Conservation (phyloP, 2,329 filamentous ascomycete species). For the Xylaria sp. region DNA sequence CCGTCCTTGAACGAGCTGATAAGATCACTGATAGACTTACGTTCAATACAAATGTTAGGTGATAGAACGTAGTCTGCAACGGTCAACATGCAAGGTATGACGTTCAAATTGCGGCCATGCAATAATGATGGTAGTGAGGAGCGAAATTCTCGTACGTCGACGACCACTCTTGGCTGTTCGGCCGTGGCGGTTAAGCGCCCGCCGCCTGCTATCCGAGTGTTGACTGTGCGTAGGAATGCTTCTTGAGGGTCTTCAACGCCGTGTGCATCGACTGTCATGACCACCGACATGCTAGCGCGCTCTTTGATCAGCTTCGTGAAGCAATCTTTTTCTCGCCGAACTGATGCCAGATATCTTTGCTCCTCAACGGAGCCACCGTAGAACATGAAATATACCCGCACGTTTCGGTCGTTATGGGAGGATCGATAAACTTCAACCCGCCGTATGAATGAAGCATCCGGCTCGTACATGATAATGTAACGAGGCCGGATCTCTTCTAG, state of each 20-base stretch:
- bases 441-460: slow-evolving; percentile 92
- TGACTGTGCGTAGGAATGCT: slow-evolving; percentile 91
- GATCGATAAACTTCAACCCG: slow-evolving; percentile 95
- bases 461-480: slow-evolving; percentile 99
- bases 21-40: slow-evolving; percentile 91
- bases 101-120: slow-evolving; percentile 86
- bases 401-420: slow-evolving; percentile 88
- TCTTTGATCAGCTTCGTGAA: slow-evolving; percentile 96
- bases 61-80: slow-evolving; percentile 97
- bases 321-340: slow-evolving; percentile 94
- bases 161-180: slow-evolving; percentile 88
- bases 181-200: slow-evolving; percentile 85
- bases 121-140: slow-evolving; percentile 91
- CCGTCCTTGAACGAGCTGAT: slow-evolving; percentile 93
- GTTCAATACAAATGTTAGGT: slow-evolving; percentile 90
- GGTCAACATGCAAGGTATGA: slow-evolving; percentile 94
- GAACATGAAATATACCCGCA: slow-evolving; percentile 96
- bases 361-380: slow-evolving; percentile 96
- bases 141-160: slow-evolving; percentile 95
- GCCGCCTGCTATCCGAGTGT: slow-evolving; percentile 95
- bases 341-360: slow-evolving; percentile 87
- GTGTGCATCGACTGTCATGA: slow-evolving; percentile 78
- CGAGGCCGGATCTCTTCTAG: slow-evolving; percentile 92
- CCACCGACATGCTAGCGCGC: slow-evolving; percentile 90
- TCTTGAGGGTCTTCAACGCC: slow-evolving; percentile 85